Evolutionary conservation across 2,329 filamentous ascomycete species (phyloP), one percentile per base, ranked within the genome.

Genomic region (Fusarium compactum): DNA sequence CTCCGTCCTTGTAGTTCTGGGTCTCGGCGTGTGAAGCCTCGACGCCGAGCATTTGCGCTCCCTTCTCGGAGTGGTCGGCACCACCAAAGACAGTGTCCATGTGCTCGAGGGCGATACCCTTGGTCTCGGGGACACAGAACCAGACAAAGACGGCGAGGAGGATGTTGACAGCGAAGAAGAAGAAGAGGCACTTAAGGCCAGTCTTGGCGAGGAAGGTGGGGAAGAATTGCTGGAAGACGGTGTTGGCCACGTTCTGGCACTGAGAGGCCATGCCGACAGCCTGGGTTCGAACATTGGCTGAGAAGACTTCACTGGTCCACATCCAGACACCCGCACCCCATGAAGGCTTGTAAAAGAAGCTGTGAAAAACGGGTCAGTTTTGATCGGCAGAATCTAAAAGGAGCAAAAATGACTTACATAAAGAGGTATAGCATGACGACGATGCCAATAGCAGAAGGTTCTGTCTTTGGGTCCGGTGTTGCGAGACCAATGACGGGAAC

Each of bases 241-340:
- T 85, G 78, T 91, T 91, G 76, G 89, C 89, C 55, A 91, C 86
- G 76, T 91, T 89, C 69, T 89, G 87, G 67, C 83, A 86, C 74
- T 89, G 84, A 40, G 82, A 83, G 65, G 80, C 89, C 90, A 92
- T 92, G 58, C 89, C 90, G 16, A 92, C 89, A 38, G 90, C 90
- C 77, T 92, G 90, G 8, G 89, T 88, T 62, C 90, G 88, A n/a
- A 92, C 87, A 78, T 92, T 92, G 87, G 91, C 90, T 57, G 85
- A 89, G 82, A 92, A 92, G 63, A 92, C 83, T 71, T 92, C 90
- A 4, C 88, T 85, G 1, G 90, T 92, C 86, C 87, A 91, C 76
- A 92, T 91, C 90, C 90, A 92, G 20, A 89, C 87, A 7, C 89
- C 91, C 4, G 89, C 89, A 53, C 89, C 89, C 89, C 89, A 91